Evolutionary conservation across 768 basidiomycete genomes (phyloP).

Genomic region (Ramaria rubella): DNA sequence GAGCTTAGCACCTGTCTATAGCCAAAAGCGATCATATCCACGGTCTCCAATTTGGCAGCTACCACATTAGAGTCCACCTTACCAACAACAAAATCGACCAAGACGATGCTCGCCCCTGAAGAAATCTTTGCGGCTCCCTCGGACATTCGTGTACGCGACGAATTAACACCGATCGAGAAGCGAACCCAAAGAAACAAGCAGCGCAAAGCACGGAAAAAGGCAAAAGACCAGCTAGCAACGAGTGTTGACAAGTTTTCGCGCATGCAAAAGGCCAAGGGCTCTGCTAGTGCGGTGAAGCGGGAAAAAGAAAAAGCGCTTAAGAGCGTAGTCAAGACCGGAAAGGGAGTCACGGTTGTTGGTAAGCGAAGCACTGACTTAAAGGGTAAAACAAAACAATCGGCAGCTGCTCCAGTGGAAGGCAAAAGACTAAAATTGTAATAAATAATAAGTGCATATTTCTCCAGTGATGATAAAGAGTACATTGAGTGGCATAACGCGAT

Average conservation of each 20-base stretch:
- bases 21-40: slow-evolving; percentile 87
- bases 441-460: slow-evolving; percentile 2
- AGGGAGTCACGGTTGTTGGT: slow-evolving; percentile 83
- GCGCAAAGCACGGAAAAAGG: slow-evolving; percentile 63
- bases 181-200: slow-evolving; percentile 59
- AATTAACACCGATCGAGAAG: slow-evolving; percentile 84
- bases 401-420: background rate
- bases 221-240: slow-evolving; percentile 46
- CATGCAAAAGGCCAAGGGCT: slow-evolving; percentile 33
- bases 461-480: background rate
- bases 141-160: slow-evolving; percentile 59
- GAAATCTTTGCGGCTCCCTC: slow-evolving; percentile 70
- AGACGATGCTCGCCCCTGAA: slow-evolving; percentile 87
- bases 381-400: slow-evolving; percentile 20
- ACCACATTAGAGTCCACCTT: slow-evolving; percentile 85
- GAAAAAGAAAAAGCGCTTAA: slow-evolving; percentile 82
- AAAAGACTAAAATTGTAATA: slow-evolving; percentile 9
- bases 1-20: slow-evolving; percentile 25
- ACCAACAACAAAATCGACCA: slow-evolving; percentile 68
- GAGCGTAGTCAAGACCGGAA: slow-evolving; percentile 76
- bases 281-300: slow-evolving; percentile 50
- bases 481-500: background rate
- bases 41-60: slow-evolving; percentile 74
- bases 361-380: slow-evolving; percentile 45
- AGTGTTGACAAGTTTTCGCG: slow-evolving; percentile 59